Base-by-base conservation (phyloP, 495 filamentous ascomycete species). In the Aspergillus coremiiformis region DNA sequence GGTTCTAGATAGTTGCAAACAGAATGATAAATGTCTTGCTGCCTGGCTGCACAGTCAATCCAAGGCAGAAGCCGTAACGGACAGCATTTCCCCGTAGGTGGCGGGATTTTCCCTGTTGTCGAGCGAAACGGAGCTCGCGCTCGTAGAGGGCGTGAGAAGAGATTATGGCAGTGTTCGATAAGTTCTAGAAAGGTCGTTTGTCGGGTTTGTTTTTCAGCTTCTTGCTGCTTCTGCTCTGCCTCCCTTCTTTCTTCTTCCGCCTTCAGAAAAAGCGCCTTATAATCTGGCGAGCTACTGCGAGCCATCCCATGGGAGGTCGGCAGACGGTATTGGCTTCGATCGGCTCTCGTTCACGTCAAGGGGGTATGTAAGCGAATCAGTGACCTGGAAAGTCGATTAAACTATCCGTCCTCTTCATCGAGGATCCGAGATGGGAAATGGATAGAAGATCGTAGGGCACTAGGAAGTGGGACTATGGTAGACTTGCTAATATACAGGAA, bases 111-210 rank as follows among this genome's bases (percentile, higher is more conserved):
- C 48, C 59, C 64, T 41, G 60, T 63, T 41, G 60, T 71, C 45
- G 57, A 70, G 57, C 24, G 53, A 55, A 53, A 73, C 53, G 46
- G 62, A 54, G 46, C 55, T 63, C 47, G 49, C 32, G 50, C 57
- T 59, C 51, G 42, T 32, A 64, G 45, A 22, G 47, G 41, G 21
- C 21, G 15, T 0, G 54, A 69, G 49, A 66, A 44, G 39, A 61
- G 44, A 47, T 58, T 57, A 45, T 69, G 58, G 47, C 58, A 66
- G 44, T 52, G 46, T 54, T 47, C 48, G 41, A 69, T 53, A 56
- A 65, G 61, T 52, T 66, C 68, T 57, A 47, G 50, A 49, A 68
- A 65, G 47, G 64, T 65, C 39, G 63, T 71, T 20, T 11, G 52
- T 37, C 44, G 63, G 17, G 22, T 55, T n/a, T 24, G 48, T 43